Conservation (phyloP, 139 green algal genomes). For the Nannochloris sp. region DNA sequence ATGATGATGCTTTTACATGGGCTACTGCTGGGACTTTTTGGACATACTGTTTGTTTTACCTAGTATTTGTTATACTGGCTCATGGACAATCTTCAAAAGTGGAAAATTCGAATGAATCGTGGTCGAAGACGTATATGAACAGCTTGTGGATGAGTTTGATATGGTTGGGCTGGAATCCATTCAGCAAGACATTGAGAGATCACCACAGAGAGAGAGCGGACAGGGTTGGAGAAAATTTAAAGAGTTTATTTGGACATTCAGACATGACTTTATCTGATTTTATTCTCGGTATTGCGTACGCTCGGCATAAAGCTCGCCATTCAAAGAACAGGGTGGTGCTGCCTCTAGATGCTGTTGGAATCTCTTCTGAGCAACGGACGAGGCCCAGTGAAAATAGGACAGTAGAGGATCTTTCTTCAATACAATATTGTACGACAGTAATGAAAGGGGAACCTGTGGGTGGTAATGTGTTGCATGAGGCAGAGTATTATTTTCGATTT, state of each 20-base stretch:
- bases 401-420: too few relatives aligned
- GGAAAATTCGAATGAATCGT: background rate
- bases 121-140: background rate
- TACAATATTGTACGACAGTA: too few relatives aligned
- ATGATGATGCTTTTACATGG: conserved; percentile 4
- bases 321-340: background rate
- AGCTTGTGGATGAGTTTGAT: background rate
- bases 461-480: background rate
- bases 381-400: too few relatives aligned
- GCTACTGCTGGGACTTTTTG: background rate
- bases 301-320: background rate
- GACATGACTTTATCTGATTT: conserved; percentile 1
- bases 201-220: background rate
- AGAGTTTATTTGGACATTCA: conserved; percentile 3
- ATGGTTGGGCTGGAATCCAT: background rate
- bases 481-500: background rate
- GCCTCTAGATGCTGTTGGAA: background rate
- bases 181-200: background rate
- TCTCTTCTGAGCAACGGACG: background rate
- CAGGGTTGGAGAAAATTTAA: background rate
- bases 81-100: background rate
- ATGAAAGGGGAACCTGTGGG: background rate
- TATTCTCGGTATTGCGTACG: background rate
- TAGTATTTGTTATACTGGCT: background rate
- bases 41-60: conserved; percentile 1